These are phyloP conservation scores for Fonsecaea pedrosoi DNA, from an alignment of 2,329 filamentous ascomycete species.

Conservation along the genomic window DNA sequence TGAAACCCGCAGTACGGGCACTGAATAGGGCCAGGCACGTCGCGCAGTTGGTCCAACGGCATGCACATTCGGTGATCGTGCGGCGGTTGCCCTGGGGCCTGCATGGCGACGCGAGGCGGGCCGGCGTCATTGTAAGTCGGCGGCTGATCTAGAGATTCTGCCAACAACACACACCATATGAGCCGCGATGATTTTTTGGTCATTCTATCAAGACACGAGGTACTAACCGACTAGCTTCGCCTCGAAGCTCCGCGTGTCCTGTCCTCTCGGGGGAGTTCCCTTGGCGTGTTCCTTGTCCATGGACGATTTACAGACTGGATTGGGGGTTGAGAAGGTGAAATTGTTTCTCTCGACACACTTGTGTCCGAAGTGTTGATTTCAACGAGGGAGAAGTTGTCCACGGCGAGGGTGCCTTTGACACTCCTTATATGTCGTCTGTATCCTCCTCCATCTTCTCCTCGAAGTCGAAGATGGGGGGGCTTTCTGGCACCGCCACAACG, in stretches of 20 bases:
- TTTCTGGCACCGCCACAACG: slow-evolving; percentile 1
- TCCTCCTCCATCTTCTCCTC: neutral
- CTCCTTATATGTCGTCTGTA: slow-evolving; percentile 1
- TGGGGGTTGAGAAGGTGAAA: neutral
- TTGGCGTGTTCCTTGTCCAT: slow-evolving; percentile 2
- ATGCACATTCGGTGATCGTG: slow-evolving; percentile 3
- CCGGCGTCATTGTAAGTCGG: slow-evolving; percentile 5
- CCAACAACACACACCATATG: neutral
- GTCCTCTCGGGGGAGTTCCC: neutral
- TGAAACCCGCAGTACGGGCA: slow-evolving; percentile 9
- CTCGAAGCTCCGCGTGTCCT: neutral
- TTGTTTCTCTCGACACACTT: neutral
- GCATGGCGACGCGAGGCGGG: slow-evolving; percentile 8
- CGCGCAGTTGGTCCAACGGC: slow-evolving; percentile 9
- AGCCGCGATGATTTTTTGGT: neutral
- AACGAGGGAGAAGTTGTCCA: slow-evolving; percentile 1
- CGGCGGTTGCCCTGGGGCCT: neutral
- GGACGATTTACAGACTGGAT: neutral
- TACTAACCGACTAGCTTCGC: neutral
- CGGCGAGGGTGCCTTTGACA: neutral
- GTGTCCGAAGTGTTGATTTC: neutral
- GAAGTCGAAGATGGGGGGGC: neutral
- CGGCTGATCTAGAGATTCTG: slow-evolving; percentile 7
- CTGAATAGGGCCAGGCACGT: slow-evolving; percentile 7
- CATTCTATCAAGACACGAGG: neutral